These are phyloP conservation scores for Rhizopus arrhizus DNA, from an alignment of 371 early-diverging fungal genomes.

Conservation along the genomic window DNA sequence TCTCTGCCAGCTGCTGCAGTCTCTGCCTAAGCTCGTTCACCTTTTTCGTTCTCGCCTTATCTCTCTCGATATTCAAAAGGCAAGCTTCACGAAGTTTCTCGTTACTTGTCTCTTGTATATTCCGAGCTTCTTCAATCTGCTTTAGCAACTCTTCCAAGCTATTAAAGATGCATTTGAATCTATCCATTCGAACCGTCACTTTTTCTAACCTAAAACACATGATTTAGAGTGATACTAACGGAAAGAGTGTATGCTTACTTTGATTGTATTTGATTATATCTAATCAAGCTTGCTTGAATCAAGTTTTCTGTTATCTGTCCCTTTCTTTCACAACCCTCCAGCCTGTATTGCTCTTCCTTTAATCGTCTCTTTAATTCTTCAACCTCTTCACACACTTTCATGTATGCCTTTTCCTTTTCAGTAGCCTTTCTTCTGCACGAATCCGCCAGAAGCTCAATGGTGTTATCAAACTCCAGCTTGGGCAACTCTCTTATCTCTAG, in stretches of 20 bases:
- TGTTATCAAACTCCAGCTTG: background rate
- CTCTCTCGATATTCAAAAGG: background rate
- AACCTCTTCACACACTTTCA: background rate
- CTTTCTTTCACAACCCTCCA: background rate
- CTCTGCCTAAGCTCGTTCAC: background rate
- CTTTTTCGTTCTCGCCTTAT: background rate
- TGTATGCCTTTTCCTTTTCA: slow-evolving; percentile 2
- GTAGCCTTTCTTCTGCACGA: slow-evolving; percentile 3
- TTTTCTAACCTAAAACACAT: background rate
- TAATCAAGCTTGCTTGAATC: background rate
- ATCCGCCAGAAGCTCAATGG: slow-evolving; percentile 1
- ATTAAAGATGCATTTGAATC: background rate
- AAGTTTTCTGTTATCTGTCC: background rate
- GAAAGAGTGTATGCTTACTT: background rate
- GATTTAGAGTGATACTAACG: background rate
- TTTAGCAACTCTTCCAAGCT: slow-evolving; percentile 1
- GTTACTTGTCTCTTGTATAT: background rate
- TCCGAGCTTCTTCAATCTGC: background rate
- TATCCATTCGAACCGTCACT: background rate
- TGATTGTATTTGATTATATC: background rate
- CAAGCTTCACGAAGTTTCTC: background rate
- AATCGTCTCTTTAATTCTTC: background rate
- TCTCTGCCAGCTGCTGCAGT: background rate
- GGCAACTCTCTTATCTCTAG: background rate
- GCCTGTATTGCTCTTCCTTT: background rate